A percentile compares a stretch with the other conserved stretches of the same genome.
phyloP scores from a whole-genome alignment of 257 asterid species.

The Buddleja alternifolia region DNA sequence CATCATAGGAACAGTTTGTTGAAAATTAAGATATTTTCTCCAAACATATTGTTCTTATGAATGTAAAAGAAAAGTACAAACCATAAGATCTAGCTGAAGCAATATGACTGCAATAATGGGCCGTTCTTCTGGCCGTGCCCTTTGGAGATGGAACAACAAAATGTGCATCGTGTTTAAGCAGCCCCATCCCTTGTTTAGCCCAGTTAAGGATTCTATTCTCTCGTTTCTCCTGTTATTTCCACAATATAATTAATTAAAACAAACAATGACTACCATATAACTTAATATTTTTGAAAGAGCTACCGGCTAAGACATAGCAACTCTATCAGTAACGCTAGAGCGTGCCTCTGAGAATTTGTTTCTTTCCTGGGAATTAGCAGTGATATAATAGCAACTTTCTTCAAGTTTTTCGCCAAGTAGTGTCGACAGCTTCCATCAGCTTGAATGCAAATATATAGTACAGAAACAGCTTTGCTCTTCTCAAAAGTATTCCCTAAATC shows the following conservation, averaged over 20 bases:
- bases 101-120: conserved; percentile 62
- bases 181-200: conserved; percentile 60
- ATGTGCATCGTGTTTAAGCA: conserved; percentile 62
- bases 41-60: not conserved
- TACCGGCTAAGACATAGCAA: conserved; percentile 75
- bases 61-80: conserved; percentile 30
- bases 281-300: not conserved
- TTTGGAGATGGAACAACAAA: conserved; percentile 59
- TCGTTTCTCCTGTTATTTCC: conserved; percentile 47
- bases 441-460: conserved; percentile 55
- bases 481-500: conserved; percentile 59
- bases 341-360: conserved; percentile 32
- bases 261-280: not conserved
- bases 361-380: conserved; percentile 45
- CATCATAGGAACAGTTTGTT: conserved; percentile 20
- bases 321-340: conserved; percentile 60
- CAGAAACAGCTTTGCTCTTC: conserved; percentile 52
- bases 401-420: conserved; percentile 60
- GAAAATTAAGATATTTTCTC: not conserved
- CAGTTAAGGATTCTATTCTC: conserved; percentile 48
- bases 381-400: conserved; percentile 46
- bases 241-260: not conserved
- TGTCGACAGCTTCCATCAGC: conserved; percentile 79
- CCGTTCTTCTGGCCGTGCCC: conserved; percentile 60
- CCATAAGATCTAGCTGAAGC: conserved; percentile 81